Conservation (phyloP, 495 filamentous ascomycete species). For the Daldinia vernicosa region DNA sequence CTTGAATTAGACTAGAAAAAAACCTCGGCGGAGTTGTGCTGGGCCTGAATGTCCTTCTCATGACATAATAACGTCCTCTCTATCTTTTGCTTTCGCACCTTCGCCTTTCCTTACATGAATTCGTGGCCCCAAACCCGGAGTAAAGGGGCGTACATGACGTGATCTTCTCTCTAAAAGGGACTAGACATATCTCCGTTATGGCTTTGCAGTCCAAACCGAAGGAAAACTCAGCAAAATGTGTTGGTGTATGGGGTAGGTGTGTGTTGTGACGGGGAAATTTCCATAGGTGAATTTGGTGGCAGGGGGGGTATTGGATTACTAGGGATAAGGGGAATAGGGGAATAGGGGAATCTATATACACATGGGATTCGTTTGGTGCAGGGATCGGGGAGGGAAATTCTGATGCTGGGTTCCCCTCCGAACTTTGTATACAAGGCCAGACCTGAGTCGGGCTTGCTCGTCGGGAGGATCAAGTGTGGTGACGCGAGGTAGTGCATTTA, state of each 20-base stretch:
- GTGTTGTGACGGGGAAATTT: constrained; percentile 26
- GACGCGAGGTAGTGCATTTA: constrained; percentile 28
- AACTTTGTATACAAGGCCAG: constrained; percentile 44
- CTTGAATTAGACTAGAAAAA: constrained; percentile 35
- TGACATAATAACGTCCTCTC: constrained; percentile 21
- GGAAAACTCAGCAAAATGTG: constrained; percentile 48
- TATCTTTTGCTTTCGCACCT: constrained; percentile 20
- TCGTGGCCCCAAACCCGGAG: constrained; percentile 44
- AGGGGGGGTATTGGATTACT: constrained; percentile 44
- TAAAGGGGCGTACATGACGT: constrained; percentile 48
- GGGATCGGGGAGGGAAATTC: constrained; percentile 4
- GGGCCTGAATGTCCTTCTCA: constrained; percentile 16
- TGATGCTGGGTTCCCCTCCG: constrained; percentile 45
- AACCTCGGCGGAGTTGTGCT: constrained; percentile 9
- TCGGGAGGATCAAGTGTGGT: constrained; percentile 46
- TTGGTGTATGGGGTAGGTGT: constrained; percentile 35
- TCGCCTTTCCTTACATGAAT: constrained; percentile 46
- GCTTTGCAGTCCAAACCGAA: constrained; percentile 50
- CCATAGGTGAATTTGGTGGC: constrained; percentile 20
- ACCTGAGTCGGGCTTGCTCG: constrained; percentile 40
- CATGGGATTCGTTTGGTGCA: constrained; percentile 32
- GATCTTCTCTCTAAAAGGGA: constrained; percentile 49
- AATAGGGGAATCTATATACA: constrained; percentile 49
- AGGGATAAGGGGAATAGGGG: constrained; percentile 23
- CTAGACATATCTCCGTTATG: constrained; percentile 46